phyloP scores from a whole-genome alignment of 768 basidiomycete genomes.

The Lactarius sp. region DNA sequence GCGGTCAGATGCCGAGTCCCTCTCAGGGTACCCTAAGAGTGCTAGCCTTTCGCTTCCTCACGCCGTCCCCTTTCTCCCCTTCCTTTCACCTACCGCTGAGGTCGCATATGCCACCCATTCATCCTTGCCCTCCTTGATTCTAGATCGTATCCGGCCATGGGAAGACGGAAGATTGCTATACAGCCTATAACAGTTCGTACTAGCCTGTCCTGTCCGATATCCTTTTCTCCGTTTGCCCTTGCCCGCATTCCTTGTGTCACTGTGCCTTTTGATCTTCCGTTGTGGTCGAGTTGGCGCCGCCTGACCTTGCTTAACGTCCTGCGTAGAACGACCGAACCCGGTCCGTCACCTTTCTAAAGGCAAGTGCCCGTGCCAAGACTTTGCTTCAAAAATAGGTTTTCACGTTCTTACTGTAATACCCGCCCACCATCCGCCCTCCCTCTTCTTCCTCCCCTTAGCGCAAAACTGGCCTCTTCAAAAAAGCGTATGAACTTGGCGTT shows the following conservation, averaged over 20 bases:
- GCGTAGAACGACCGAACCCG: constrained; percentile 87
- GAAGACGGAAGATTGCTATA: constrained; percentile 77
- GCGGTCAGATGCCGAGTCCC: constrained; percentile 23
- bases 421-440: constrained; percentile 25
- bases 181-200: constrained; percentile 70
- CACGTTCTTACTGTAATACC: constrained; percentile 55
- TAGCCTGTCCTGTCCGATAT: constrained; percentile 11
- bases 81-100: constrained; percentile 7
- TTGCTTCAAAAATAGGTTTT: constrained; percentile 33
- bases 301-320: constrained; percentile 36
- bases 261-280: constrained; percentile 9
- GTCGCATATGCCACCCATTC: constrained; percentile 10
- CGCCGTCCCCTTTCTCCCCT: constrained; percentile 11
- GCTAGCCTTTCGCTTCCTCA: constrained; percentile 16
- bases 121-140: constrained; percentile 9
- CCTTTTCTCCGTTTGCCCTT: constrained; percentile 28
- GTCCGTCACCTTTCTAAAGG: constrained; percentile 89
- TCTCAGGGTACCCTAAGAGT: constrained; percentile 21
- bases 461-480: constrained; percentile 88
- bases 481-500: constrained; percentile 87
- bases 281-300: constrained; percentile 17
- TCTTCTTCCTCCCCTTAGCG: constrained; percentile 44
- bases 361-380: constrained; percentile 33
- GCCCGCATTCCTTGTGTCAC: constrained; percentile 16
- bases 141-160: constrained; percentile 40